Conservation (phyloP, 805 yeast genomes). For the Brettanomyces bruxellensis region DNA sequence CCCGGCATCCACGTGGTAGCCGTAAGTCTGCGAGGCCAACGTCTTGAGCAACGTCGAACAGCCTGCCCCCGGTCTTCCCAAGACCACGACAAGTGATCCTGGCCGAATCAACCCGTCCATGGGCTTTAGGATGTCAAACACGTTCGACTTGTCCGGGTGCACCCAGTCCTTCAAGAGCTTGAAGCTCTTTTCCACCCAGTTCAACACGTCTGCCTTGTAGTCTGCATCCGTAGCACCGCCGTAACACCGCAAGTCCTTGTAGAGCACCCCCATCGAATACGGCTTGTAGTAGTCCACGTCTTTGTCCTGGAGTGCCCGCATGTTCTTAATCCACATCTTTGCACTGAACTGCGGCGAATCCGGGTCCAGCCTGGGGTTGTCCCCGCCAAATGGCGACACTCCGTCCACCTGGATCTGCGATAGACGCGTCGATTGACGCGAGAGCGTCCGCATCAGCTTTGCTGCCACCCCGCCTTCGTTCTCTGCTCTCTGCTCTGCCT, state of each 20-base stretch:
- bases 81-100: constrained; percentile 57
- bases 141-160: constrained; percentile 5
- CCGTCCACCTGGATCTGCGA: constrained; percentile 3
- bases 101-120: constrained; percentile 54
- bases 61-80: constrained; percentile 77
- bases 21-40: constrained; percentile 48
- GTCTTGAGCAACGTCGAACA: constrained; percentile 59
- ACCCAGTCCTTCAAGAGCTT: constrained; percentile 6
- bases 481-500: not conserved
- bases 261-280: constrained; percentile 45
- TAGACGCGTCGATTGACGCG: constrained; percentile 1
- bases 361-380: constrained; percentile 36
- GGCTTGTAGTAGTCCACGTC: constrained; percentile 60
- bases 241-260: constrained; percentile 44
- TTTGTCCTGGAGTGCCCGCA: constrained; percentile 36
- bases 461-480: constrained; percentile 1
- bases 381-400: not conserved
- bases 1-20: constrained; percentile 39
- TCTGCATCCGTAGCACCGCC: constrained; percentile 56
- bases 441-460: not conserved
- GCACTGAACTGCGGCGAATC: constrained; percentile 42
- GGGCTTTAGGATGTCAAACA: constrained; percentile 45
- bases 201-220: constrained; percentile 46
- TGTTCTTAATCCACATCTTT: constrained; percentile 52
- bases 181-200: constrained; percentile 25